These are phyloP conservation scores for Crithidia brevicula DNA, from an alignment of 208 protist species.

Conservation along the genomic window DNA sequence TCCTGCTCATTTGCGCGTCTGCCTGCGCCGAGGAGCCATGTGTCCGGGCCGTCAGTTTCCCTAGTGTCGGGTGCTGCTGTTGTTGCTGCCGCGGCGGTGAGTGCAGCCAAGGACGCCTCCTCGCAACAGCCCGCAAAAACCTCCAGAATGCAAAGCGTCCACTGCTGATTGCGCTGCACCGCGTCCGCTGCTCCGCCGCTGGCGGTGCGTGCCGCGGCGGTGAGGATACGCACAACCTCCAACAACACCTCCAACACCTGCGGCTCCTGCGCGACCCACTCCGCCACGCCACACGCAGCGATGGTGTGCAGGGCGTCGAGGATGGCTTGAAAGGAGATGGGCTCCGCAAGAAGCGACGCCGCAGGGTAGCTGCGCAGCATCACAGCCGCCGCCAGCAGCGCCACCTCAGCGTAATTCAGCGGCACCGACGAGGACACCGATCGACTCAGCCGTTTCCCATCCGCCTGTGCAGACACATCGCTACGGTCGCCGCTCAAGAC, in stretches of 20 bases:
- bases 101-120: conserved; percentile 6
- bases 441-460: not conserved
- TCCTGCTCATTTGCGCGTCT: not conserved
- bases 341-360: conserved; percentile 19
- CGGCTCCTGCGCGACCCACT: conserved; percentile 46
- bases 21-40: no score
- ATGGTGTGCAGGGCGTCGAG: conserved; percentile 22
- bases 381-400: conserved; percentile 22
- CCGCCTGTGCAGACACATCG: not conserved
- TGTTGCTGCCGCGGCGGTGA: not conserved
- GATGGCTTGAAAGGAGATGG: conserved; percentile 17
- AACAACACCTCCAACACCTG: conserved; percentile 45
- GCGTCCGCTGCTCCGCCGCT: not conserved
- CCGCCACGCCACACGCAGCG: conserved; percentile 32
- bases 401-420: conserved; percentile 27
- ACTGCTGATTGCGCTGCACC: not conserved
- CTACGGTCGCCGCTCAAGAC: not conserved
- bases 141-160: conserved; percentile 13
- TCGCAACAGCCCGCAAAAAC: conserved; percentile 22
- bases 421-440: conserved; percentile 2
- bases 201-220: conserved; percentile 27
- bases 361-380: conserved; percentile 23
- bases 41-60: not conserved
- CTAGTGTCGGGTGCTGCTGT: not conserved
- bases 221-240: conserved; percentile 38